A percentile compares a stretch with the other conserved stretches of the same genome.
Conservation (phyloP, 257 asterid genomes). For the Scutellaria barbata region DNA sequence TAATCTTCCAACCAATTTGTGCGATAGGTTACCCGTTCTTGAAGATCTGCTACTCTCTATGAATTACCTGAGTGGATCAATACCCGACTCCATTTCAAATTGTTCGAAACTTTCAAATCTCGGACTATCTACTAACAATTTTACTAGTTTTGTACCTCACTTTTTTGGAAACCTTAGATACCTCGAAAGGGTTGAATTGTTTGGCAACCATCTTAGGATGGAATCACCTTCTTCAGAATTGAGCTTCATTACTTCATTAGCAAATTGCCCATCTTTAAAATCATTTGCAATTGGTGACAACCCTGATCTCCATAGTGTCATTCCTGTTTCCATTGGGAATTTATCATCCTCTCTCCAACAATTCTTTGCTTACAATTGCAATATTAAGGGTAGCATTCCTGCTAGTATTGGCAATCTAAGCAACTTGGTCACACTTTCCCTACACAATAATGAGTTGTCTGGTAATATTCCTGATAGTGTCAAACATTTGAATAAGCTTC, state of each 20-base stretch:
- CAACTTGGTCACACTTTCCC: neutral
- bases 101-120: constrained; percentile 32
- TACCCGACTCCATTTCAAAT: constrained; percentile 38
- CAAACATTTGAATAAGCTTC: constrained; percentile 25
- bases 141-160: constrained; percentile 39
- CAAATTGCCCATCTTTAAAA: constrained; percentile 24
- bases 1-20: constrained; percentile 25
- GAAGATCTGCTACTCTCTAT: neutral
- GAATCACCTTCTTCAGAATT: constrained; percentile 14
- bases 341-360: constrained; percentile 1
- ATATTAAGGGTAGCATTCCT: neutral
- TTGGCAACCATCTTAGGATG: constrained; percentile 7
- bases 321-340: constrained; percentile 43
- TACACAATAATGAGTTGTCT: constrained; percentile 11
- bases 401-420: constrained; percentile 19
- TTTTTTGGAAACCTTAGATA: constrained; percentile 32
- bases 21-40: neutral
- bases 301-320: constrained; percentile 1
- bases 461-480: constrained; percentile 17
- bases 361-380: neutral
- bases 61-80: constrained; percentile 24
- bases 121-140: neutral
- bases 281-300: neutral
- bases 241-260: constrained; percentile 38
- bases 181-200: constrained; percentile 11